Conservation (phyloP, 1,284 basidiomycete species). For the Tilletia caries region DNA sequence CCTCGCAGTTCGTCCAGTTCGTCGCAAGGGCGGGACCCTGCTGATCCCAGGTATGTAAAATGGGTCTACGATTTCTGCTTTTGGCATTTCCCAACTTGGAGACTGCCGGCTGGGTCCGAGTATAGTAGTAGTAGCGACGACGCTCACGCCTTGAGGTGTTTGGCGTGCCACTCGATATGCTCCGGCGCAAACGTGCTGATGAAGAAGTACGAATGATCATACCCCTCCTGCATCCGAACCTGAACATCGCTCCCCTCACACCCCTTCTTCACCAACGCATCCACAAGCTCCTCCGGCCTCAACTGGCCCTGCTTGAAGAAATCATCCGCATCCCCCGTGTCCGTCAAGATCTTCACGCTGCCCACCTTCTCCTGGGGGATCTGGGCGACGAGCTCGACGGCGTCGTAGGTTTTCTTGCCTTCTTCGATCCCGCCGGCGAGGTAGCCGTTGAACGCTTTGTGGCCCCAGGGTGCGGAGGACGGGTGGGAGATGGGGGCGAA, state of each 20-base stretch:
- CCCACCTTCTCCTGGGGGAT: slow-evolving; percentile 57
- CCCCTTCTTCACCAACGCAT: slow-evolving; percentile 71
- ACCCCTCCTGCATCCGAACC: slow-evolving; percentile 78
- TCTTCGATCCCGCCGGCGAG: slow-evolving; percentile 69
- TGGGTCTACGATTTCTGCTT: too few relatives aligned
- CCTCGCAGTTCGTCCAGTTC: too few relatives aligned
- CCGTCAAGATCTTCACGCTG: slow-evolving; percentile 50
- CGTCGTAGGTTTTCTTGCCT: slow-evolving; percentile 72
- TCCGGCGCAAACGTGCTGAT: slow-evolving; percentile 65
- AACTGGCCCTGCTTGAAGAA: slow-evolving; percentile 82
- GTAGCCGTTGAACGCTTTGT: slow-evolving; percentile 89
- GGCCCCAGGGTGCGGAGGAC: slow-evolving; percentile 80
- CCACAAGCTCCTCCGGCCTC: slow-evolving; percentile 80
- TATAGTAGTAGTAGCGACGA: too few relatives aligned
- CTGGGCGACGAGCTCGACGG: slow-evolving; percentile 73
- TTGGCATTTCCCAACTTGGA: too few relatives aligned
- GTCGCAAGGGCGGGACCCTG: too few relatives aligned
- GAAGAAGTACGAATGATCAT: slow-evolving; percentile 70
- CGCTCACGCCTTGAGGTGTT: slow-evolving; percentile 32
- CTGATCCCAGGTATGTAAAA: too few relatives aligned
- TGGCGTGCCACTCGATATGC: slow-evolving; percentile 49
- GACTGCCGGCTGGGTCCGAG: too few relatives aligned
- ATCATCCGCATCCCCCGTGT: slow-evolving; percentile 70
- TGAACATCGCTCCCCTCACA: slow-evolving; percentile 69
- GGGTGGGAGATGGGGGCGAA: slow-evolving; percentile 92